Evolutionary conservation across 345 rosid species (phyloP), one percentile per base, ranked within the genome.

Genomic region (Salix suchowensis): DNA sequence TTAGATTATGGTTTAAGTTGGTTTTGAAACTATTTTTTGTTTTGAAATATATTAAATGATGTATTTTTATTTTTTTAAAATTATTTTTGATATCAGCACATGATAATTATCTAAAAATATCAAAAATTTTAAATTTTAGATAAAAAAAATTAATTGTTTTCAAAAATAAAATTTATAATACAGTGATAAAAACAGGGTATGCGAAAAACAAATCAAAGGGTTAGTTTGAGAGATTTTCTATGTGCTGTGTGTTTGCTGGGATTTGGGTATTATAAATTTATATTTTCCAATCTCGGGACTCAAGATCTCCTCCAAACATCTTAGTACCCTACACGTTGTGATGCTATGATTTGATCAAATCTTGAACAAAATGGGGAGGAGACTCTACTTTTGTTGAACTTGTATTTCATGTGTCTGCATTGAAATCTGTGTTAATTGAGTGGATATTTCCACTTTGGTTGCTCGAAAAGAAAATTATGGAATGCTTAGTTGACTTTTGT

Each of bases 291-390:
- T 77, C 82, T 75, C 74, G 82, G 86, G 80, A 76, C 14, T 21
- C 76, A 68, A 78, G 79, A 78, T 84, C 79, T 76, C 54, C 19
- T 34, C 48, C 54, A 50, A 86, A 83, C 82, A 83, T 80, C 79
- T 58, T 68, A 76, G 50, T 71, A 66, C 77, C 84, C 85, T 81
- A 80, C 88, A 84, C 81, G 82, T 83, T 81, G 74, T 80, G 84
- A 72, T 71, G 68, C 79, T 79, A 86, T 83, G 81, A 87, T 88
- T 36, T 76, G 44, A 72, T 78, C 75, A 72, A 76, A 78, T 80
- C 79, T 67, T 46, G 70, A 62, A 48, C n/a, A 67, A n/a, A n/a
- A 32, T 15, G 64, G 54, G 62, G 36, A 66, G 1, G 37, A 65
- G 68, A 61, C 9, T 15, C 15, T 1, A 16, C 61, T 62, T 32